These are phyloP conservation scores for Fusarium algeriense DNA, from an alignment of 2,329 filamentous ascomycete genomes.

Conservation along the genomic window DNA sequence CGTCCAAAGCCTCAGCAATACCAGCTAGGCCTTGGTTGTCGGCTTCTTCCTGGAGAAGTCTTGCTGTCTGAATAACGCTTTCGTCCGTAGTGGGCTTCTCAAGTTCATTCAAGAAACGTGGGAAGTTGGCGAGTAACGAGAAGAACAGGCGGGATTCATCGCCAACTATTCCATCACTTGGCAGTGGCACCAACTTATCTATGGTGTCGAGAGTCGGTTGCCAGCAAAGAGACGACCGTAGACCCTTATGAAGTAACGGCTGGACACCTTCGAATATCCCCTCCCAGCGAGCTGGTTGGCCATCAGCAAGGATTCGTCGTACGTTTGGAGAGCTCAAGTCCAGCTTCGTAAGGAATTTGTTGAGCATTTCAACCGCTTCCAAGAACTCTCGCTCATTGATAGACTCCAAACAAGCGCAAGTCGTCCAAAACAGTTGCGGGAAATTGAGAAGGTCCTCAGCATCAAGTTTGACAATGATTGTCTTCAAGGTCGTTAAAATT, in stretches of 20 bases:
- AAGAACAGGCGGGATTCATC: constrained; percentile 86
- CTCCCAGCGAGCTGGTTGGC: constrained; percentile 88
- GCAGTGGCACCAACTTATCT: constrained; percentile 81
- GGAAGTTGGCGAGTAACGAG: constrained; percentile 90
- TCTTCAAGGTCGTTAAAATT: constrained; percentile 92
- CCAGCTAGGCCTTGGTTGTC: constrained; percentile 76
- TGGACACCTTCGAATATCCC: constrained; percentile 89
- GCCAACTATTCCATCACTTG: constrained; percentile 84
- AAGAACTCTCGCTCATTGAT: constrained; percentile 97
- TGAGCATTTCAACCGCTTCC: constrained; percentile 91
- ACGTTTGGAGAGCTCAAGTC: constrained; percentile 80
- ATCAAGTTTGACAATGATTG: constrained; percentile 87
- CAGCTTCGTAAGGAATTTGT: constrained; percentile 85
- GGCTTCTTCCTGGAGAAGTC: constrained; percentile 77
- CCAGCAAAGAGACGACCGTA: constrained; percentile 87
- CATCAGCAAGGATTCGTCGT: constrained; percentile 78
- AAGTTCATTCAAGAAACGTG: constrained; percentile 83
- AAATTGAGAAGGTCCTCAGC: constrained; percentile 85
- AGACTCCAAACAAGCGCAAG: constrained; percentile 93
- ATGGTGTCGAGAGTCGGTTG: constrained; percentile 82
- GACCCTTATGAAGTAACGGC: constrained; percentile 87
- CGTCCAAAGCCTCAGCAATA: constrained; percentile 76
- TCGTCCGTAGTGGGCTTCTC: constrained; percentile 72
- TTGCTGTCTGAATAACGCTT: constrained; percentile 72
- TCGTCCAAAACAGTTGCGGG: constrained; percentile 97